Evolutionary conservation across 2,329 filamentous ascomycete genomes (phyloP).

Genomic region (Colletotrichum melonis): DNA sequence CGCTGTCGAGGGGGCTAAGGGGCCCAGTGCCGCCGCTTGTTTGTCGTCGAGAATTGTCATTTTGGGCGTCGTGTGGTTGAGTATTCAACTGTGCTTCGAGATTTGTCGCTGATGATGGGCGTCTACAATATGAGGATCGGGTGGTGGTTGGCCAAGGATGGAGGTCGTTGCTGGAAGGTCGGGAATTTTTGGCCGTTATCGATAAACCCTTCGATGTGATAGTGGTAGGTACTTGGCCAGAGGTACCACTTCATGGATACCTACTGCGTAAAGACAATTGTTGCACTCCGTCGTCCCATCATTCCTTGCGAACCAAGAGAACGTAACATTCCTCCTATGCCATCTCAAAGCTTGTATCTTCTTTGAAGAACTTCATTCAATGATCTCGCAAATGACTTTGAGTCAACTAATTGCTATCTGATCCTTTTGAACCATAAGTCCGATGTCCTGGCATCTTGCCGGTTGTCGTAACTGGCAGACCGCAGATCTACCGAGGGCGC

Average conservation of each 20-base stretch:
- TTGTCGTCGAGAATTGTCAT: constrained; percentile 6
- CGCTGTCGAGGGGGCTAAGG: constrained; percentile 21
- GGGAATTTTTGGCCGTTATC: constrained; percentile 35
- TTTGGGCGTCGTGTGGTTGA: background rate
- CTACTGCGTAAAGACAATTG: background rate
- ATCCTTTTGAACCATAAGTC: background rate
- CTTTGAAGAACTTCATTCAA: background rate
- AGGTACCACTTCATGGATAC: background rate
- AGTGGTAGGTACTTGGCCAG: background rate
- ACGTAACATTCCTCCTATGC: background rate
- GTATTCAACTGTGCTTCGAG: background rate
- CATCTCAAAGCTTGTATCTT: background rate
- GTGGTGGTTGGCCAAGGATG: background rate
- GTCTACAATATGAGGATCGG: background rate
- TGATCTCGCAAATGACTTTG: background rate
- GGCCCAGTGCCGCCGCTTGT: background rate
- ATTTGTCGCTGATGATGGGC: background rate
- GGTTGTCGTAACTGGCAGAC: background rate
- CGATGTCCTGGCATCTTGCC: background rate
- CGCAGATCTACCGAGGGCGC: constrained; percentile 4
- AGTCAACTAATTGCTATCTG: background rate
- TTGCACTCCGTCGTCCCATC: background rate
- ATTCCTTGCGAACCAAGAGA: background rate
- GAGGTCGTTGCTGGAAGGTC: background rate
- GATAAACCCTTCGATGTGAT: constrained; percentile 11